Percentiles rank a stretch among this genome's conserved stretches.
phyloP scores from a whole-genome alignment of 2,329 filamentous ascomycete genomes.

The Ophiostoma perfectum region DNA sequence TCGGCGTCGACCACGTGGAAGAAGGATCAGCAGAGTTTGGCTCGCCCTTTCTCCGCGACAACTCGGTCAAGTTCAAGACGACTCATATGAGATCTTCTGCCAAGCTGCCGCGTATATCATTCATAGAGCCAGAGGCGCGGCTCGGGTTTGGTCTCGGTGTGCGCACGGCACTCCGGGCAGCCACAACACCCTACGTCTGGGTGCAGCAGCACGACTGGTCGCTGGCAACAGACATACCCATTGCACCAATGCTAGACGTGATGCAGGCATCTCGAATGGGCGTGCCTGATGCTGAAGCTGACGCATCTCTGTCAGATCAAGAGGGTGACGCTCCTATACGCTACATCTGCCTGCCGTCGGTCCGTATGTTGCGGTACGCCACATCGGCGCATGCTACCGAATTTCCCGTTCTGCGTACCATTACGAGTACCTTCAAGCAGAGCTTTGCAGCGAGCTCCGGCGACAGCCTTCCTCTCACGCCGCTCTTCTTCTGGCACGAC shows the following conservation, averaged over 20 bases:
- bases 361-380: slow-evolving; percentile 49
- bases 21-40: slow-evolving; percentile 45
- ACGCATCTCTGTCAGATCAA: too few relatives aligned
- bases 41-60: slow-evolving; percentile 30
- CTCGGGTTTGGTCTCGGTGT: slow-evolving; percentile 52
- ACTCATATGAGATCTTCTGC: slow-evolving; percentile 29
- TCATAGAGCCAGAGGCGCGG: slow-evolving; percentile 44
- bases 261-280: slow-evolving; percentile 37
- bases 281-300: slow-evolving; percentile 16
- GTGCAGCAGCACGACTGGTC: slow-evolving; percentile 55
- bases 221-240: slow-evolving; percentile 42
- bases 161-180: slow-evolving; percentile 44
- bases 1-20: neutral
- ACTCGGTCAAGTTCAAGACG: slow-evolving; percentile 37
- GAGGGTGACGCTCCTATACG: slow-evolving; percentile 36
- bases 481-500: slow-evolving; percentile 56
- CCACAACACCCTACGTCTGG: slow-evolving; percentile 50
- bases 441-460: slow-evolving; percentile 20
- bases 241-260: slow-evolving; percentile 40
- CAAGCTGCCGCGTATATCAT: slow-evolving; percentile 37
- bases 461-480: slow-evolving; percentile 42
- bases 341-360: slow-evolving; percentile 50
- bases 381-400: slow-evolving; percentile 41
- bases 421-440: slow-evolving; percentile 40
- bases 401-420: slow-evolving; percentile 39